Base-by-base conservation (phyloP, 495 filamentous ascomycete genomes). In the Penicillium chermesinum region DNA sequence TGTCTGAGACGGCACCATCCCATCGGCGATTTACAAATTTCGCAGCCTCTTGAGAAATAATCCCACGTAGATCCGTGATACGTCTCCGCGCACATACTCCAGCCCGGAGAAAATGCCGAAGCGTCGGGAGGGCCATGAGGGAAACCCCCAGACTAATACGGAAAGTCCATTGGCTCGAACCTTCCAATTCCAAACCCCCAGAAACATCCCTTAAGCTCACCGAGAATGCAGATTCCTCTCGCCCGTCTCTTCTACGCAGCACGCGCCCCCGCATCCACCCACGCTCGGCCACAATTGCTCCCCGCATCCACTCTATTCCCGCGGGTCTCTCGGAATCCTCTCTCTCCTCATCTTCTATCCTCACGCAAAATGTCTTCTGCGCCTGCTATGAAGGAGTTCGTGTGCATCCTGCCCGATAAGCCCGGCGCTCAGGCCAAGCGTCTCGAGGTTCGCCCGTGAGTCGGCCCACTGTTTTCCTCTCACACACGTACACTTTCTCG, bases 371-470 rank as follows among this genome's bases (percentile, higher is more conserved):
- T 66, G 59, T 52, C 70, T 19, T 66, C 67, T 40, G 41, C 57
- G 9, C 60, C 69, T 44, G 62, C 63, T 3, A 84, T 85, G 67
- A 71, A 77, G 46, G 90, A 97, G 67, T 97, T 85, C 82, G 77
- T 97, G 8, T 84, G 89, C 55, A 83, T 96, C 44, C 53, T 91
- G 13, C 91, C 89, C 13, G 91, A 97, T 67, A 77, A 83, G 52
- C 75, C 75, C 0, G 84, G 79, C 3, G 75, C 68, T n/a, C 63
- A 84, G 55, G 70, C 75, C 41, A 86, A 85, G 72, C 66, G 91
- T 25, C 62, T 94, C 32, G 78, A 84, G 57, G 81, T 89, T 40
- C 76, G 91, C 41, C 69, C 75, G 87, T 93, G 65, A 63, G 86
- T 71, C 36, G 35, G 20, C 22, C 27, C 39, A 21, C n/a, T 40